phyloP scores from a whole-genome alignment of 176 grass and related monocot genomes.

The Lolium rigidum region DNA sequence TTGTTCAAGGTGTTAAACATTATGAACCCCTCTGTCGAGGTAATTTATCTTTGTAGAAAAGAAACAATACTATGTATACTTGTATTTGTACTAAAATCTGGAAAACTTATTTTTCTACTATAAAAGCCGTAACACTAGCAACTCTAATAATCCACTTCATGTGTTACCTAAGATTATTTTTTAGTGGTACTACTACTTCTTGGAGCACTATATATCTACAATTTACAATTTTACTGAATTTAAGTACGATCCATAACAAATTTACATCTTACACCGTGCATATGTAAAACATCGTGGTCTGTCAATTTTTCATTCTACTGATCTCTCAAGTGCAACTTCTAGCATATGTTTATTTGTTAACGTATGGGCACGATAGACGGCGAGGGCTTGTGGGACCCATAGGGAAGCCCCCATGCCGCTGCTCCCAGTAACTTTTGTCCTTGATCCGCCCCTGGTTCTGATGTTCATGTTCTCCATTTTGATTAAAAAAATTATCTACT shows the following conservation, averaged over 20 bases:
- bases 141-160: background rate
- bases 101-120: background rate
- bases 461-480: slow-evolving; percentile 23
- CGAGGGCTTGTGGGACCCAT: background rate
- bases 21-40: background rate
- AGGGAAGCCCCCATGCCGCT: background rate
- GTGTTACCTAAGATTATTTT: background rate
- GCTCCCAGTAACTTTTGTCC: background rate
- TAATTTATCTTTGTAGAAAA: background rate
- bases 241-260: background rate
- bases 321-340: background rate
- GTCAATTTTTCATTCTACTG: background rate
- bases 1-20: background rate
- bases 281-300: background rate
- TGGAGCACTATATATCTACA: background rate
- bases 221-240: background rate
- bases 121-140: background rate
- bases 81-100: background rate
- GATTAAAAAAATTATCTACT: background rate
- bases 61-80: background rate
- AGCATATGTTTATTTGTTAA: background rate
- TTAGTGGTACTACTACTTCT: background rate
- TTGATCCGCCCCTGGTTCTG: background rate
- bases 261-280: background rate
- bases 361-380: background rate